Base-by-base conservation (phyloP, 768 basidiomycete genomes). In the Coprinopsis marcescibilis region DNA sequence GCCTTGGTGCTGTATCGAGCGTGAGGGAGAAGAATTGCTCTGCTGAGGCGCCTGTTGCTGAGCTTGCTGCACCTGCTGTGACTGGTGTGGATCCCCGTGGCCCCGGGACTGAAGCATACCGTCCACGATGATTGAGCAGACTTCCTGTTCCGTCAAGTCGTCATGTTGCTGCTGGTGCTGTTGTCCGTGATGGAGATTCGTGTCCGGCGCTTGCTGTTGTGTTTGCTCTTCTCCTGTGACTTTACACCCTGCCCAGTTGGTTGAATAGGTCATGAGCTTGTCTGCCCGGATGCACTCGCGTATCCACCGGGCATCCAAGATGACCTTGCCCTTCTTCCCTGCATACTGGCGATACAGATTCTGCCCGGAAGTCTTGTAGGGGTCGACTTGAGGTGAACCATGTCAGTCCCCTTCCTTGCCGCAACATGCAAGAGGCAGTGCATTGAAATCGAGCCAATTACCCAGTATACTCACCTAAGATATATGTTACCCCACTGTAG, bases 241-340 rank as follows among this genome's bases (percentile, higher is more conserved):
- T 66, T 85, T 90, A 55, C 85, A 91, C 20, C 79, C 85, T 10
- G 83, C 87, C 78, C 84, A 92, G 55, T 87, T 81, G 47, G 70
- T 78, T 41, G 78, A 75, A 57, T 83, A 90, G 0, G 85, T 87
- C 60, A 87, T 84, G 26, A 92, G 70, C 36, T 76, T 72, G 42
- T 78, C 75, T 4, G 73, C 65, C 55, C 81, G 78, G 55, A 92
- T 71, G 55, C 89, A 92, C 58, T 88, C 84, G 40, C 76, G 74
- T 17, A 89, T 74, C 89, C 89, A 92, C 37, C 77, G 75, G 3
- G 77, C 73, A 55, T 79, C 73, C 5, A 92, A 76, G 2, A 92
- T 78, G 36, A 89, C 68, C 61, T 90, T 90, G 32, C 77, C 80
- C 64, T 87, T 89, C 65, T 89, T 90, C 36, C 77, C 75, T 1